Percentiles rank a stretch among this genome's conserved stretches.
These are phyloP conservation scores for Xylaria flabelliformis DNA, from an alignment of 495 filamentous ascomycete genomes.

Conservation along the genomic window DNA sequence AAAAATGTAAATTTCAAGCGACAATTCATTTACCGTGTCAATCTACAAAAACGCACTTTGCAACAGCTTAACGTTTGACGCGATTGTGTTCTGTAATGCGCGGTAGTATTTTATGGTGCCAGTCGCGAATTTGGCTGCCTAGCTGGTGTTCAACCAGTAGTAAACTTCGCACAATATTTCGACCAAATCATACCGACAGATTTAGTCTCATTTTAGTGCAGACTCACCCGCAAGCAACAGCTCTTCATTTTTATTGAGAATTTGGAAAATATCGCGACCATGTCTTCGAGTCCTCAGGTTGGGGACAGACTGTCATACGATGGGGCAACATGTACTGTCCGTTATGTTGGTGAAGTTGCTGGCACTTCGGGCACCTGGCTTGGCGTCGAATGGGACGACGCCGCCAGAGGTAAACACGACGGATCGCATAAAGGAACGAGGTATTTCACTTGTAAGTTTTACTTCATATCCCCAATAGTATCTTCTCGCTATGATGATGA, in stretches of 20 bases:
- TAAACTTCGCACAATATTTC: conserved; percentile 10
- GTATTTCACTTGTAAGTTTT: conserved; percentile 80
- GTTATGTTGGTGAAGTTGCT: conserved; percentile 77
- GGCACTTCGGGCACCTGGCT: conserved; percentile 85
- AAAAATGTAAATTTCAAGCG: conserved; percentile 4
- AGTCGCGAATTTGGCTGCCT: conserved; percentile 28
- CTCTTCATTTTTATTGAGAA: not conserved
- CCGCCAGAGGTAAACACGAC: conserved; percentile 83
- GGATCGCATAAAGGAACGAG: conserved; percentile 77
- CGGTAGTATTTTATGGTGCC: not conserved
- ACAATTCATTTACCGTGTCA: not conserved
- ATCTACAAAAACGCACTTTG: not conserved
- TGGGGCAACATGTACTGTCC: conserved; percentile 77
- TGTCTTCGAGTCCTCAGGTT: conserved; percentile 43
- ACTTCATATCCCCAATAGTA: not conserved
- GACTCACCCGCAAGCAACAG: not conserved
- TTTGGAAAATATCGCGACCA: not conserved
- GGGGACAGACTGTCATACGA: conserved; percentile 81
- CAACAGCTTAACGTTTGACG: not conserved
- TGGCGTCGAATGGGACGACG: conserved; percentile 96
- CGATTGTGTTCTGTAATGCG: not conserved
- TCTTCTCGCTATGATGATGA: not conserved
- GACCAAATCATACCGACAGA: not conserved
- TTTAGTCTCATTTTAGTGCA: not conserved
- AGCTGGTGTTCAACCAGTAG: conserved; percentile 1